A percentile compares a stretch with the other conserved stretches of the same genome.
Conservation (phyloP, 2,329 filamentous ascomycete genomes). For the Ceratocystis cacaofunesta region DNA sequence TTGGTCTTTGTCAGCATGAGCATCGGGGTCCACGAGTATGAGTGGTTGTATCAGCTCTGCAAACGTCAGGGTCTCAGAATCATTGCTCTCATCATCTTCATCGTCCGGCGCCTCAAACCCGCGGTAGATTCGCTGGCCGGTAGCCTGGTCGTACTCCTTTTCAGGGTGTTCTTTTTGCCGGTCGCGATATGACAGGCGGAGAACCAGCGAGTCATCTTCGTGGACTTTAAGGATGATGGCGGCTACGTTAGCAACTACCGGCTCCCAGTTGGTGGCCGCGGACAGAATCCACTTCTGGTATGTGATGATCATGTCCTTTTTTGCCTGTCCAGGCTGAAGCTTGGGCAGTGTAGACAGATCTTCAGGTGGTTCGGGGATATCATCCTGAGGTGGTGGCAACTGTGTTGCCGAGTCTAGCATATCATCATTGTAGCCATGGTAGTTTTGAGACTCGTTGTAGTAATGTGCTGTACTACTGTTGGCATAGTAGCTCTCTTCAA, state of each 20-base stretch:
- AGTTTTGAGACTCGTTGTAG: slow-evolving; percentile 24
- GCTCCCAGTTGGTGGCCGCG: slow-evolving; percentile 49
- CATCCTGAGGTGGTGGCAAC: slow-evolving; percentile 24
- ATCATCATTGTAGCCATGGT: not conserved
- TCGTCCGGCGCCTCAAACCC: slow-evolving; percentile 55
- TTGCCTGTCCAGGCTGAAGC: slow-evolving; percentile 34
- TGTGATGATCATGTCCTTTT: slow-evolving; percentile 48
- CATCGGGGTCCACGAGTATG: slow-evolving; percentile 25
- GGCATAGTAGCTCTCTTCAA: slow-evolving; percentile 4
- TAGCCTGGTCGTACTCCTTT: slow-evolving; percentile 47
- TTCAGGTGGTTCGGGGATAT: slow-evolving; percentile 47
- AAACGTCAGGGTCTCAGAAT: slow-evolving; percentile 44
- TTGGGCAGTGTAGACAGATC: slow-evolving; percentile 39
- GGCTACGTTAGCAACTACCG: slow-evolving; percentile 47
- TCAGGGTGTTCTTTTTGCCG: slow-evolving; percentile 39
- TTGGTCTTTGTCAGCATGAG: not conserved
- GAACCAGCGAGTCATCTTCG: slow-evolving; percentile 36
- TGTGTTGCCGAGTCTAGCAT: not conserved
- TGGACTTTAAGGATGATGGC: slow-evolving; percentile 46
- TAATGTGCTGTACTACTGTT: not conserved
- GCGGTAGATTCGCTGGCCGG: slow-evolving; percentile 57
- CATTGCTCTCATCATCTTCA: slow-evolving; percentile 34
- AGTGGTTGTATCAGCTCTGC: slow-evolving; percentile 53
- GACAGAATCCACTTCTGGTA: slow-evolving; percentile 53
- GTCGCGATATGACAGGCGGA: slow-evolving; percentile 57